Conservation (phyloP, 2,329 filamentous ascomycete genomes). For the Fusarium equiseti region DNA sequence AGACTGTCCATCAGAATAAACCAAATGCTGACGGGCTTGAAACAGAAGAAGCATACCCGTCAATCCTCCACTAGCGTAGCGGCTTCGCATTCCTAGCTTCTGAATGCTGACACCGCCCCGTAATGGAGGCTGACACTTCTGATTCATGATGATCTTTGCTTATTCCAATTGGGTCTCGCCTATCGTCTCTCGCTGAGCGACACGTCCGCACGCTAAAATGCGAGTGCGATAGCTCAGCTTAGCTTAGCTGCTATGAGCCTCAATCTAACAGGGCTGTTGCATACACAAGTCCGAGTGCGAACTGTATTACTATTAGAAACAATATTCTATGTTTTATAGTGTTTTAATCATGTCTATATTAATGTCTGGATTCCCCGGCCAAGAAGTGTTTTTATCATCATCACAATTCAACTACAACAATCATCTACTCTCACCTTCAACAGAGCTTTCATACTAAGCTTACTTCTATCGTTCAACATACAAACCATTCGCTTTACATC, state of each 20-base stretch:
- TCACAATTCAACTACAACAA: slow-evolving; percentile 15
- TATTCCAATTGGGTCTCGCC: slow-evolving; percentile 3
- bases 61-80: background rate
- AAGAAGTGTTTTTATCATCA: slow-evolving; percentile 16
- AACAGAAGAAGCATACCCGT: background rate
- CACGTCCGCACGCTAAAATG: slow-evolving; percentile 1
- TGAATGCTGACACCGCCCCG: slow-evolving; percentile 31
- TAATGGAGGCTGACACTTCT: slow-evolving; percentile 27
- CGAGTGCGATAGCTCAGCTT: slow-evolving; percentile 24
- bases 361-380: slow-evolving; percentile 15
- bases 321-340: background rate
- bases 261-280: slow-evolving; percentile 2
- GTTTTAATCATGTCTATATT: slow-evolving; percentile 29
- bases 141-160: background rate
- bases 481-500: background rate
- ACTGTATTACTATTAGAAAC: background rate
- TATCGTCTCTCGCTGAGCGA: slow-evolving; percentile 2
- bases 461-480: slow-evolving; percentile 5
- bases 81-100: background rate
- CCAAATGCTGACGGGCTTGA: slow-evolving; percentile 1
- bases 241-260: slow-evolving; percentile 27
- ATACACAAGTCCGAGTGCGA: slow-evolving; percentile 25
- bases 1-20: background rate
- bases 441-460: slow-evolving; percentile 31
- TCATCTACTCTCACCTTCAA: slow-evolving; percentile 4